phyloP scores from a whole-genome alignment of 106 monocot species.

The Acanthochlamys bracteata region DNA sequence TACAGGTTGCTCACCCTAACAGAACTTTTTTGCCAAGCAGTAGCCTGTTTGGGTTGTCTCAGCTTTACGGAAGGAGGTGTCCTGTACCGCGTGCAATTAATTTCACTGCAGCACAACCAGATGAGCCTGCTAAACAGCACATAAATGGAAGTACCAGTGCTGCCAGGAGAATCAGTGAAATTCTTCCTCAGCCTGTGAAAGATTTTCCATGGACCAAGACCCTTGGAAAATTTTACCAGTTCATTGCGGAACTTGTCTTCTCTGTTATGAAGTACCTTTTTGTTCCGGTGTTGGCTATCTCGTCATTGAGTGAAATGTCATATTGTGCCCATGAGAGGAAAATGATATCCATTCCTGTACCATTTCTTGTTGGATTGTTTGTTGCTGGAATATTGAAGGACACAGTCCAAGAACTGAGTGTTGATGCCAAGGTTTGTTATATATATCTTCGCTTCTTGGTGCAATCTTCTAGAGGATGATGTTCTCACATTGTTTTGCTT shows the following conservation, averaged over 20 bases:
- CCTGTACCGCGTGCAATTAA: constrained; percentile 12
- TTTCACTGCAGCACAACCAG: constrained; percentile 14
- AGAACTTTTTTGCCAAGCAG: background rate
- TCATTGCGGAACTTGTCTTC: constrained; percentile 24
- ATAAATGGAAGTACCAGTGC: background rate
- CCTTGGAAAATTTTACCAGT: constrained; percentile 5
- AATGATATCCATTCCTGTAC: constrained; percentile 47
- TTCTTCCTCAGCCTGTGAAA: constrained; percentile 49
- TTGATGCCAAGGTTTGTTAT: constrained; percentile 33
- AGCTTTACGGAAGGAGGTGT: background rate
- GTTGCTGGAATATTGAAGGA: constrained; percentile 32
- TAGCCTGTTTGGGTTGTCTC: background rate
- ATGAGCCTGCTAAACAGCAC: constrained; percentile 2
- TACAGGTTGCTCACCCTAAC: background rate
- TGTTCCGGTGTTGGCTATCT: constrained; percentile 43
- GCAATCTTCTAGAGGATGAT: background rate
- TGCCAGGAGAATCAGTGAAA: constrained; percentile 19
- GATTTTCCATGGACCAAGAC: constrained; percentile 52
- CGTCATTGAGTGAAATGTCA: constrained; percentile 79
- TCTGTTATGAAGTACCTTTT: constrained; percentile 48
- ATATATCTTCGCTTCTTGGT: background rate
- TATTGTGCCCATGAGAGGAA: constrained; percentile 74
- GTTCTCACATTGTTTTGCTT: background rate
- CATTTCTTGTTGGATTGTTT: constrained; percentile 47
- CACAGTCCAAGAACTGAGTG: constrained; percentile 23